A percentile compares a stretch with the other conserved stretches of the same genome.
Evolutionary conservation across 768 basidiomycete species (phyloP).

Genomic region (Boletus subcaerulescens): DNA sequence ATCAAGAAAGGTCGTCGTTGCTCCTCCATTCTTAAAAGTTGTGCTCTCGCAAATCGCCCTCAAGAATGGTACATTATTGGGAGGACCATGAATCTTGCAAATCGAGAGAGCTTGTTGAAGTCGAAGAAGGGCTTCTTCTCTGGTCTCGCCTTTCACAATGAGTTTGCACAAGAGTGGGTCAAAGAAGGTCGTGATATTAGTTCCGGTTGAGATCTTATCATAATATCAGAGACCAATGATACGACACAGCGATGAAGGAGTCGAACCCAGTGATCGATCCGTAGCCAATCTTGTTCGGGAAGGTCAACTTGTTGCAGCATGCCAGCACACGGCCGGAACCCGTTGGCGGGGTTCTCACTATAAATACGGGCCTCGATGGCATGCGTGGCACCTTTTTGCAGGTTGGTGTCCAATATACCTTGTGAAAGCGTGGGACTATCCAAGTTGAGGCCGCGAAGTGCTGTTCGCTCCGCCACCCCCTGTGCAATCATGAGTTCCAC

Average conservation of each 20-base stretch:
- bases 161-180: conserved; percentile 62
- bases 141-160: conserved; percentile 46
- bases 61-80: conserved; percentile 58
- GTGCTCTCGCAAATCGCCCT: conserved; percentile 39
- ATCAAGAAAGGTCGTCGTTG: conserved; percentile 50
- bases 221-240: not conserved
- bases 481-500: conserved; percentile 65
- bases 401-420: conserved; percentile 31
- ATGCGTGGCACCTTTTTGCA: conserved; percentile 22
- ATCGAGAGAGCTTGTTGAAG: conserved; percentile 39
- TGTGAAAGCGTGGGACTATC: conserved; percentile 36
- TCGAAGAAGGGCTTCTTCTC: conserved; percentile 44
- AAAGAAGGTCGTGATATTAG: conserved; percentile 49
- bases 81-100: conserved; percentile 51
- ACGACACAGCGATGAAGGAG: not conserved
- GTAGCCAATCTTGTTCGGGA: conserved; percentile 45
- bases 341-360: conserved; percentile 57
- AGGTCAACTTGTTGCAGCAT: conserved; percentile 55
- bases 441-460: conserved; percentile 12
- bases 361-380: conserved; percentile 61
- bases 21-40: conserved; percentile 40
- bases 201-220: conserved; percentile 47
- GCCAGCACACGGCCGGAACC: conserved; percentile 59
- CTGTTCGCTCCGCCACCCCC: conserved; percentile 39
- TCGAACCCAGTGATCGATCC: conserved; percentile 59